phyloP scores from a whole-genome alignment of 495 filamentous ascomycete species.

The Chaetomidium leptoderma region DNA sequence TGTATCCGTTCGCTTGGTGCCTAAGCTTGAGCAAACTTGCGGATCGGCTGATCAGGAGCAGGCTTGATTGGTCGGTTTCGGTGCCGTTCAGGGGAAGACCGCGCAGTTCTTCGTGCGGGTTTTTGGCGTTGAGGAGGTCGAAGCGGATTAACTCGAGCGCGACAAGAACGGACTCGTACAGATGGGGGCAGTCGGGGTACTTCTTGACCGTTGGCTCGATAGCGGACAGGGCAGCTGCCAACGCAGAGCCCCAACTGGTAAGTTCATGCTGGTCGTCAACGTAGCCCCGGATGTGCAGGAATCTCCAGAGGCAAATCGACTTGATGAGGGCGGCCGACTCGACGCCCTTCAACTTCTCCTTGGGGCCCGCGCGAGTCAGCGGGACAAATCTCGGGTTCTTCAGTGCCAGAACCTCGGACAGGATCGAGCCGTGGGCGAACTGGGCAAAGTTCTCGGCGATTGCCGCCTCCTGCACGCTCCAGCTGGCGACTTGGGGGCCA shows the following conservation, averaged over 20 bases:
- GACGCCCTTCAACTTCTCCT: slow-evolving; percentile 40
- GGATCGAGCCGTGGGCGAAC: slow-evolving; percentile 52
- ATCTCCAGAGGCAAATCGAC: slow-evolving; percentile 76
- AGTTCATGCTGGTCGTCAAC: slow-evolving; percentile 74
- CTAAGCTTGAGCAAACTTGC: slow-evolving; percentile 75
- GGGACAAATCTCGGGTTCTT: slow-evolving; percentile 60
- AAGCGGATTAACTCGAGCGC: slow-evolving; percentile 77
- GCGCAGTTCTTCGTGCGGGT: slow-evolving; percentile 49
- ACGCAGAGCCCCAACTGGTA: slow-evolving; percentile 76
- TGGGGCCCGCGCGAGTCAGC: slow-evolving; percentile 55
- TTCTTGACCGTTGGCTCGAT: slow-evolving; percentile 59
- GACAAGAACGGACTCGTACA: slow-evolving; percentile 52
- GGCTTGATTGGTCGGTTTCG: slow-evolving; percentile 58
- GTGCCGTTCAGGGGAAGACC: slow-evolving; percentile 49
- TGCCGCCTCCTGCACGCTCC: slow-evolving; percentile 63
- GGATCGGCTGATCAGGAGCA: slow-evolving; percentile 77
- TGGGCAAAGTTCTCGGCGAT: slow-evolving; percentile 44
- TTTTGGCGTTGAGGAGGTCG: slow-evolving; percentile 65
- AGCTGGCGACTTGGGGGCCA: slow-evolving; percentile 59
- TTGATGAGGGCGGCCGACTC: slow-evolving; percentile 66
- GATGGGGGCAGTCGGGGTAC: slow-evolving; percentile 45
- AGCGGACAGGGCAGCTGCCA: slow-evolving; percentile 61
- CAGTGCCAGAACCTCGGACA: slow-evolving; percentile 56
- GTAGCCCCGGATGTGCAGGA: slow-evolving; percentile 84
- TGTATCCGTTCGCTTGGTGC: slow-evolving; percentile 85